Evolutionary conservation across 768 basidiomycete genomes (phyloP), one percentile per base, ranked within the genome.

Genomic region (Boletus pseudo-olivaceus): DNA sequence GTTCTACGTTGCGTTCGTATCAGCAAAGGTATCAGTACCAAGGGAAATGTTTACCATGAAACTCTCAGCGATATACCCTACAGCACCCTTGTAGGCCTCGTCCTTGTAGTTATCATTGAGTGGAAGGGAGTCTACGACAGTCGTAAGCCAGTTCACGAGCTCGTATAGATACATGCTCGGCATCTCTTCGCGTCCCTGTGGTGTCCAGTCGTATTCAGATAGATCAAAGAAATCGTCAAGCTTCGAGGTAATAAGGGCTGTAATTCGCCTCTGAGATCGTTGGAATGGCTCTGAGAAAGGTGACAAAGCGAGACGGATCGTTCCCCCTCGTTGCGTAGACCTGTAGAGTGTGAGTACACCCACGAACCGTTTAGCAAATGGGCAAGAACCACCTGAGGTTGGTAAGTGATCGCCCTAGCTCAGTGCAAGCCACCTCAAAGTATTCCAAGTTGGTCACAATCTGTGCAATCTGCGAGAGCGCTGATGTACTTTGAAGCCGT

Each of bases 161-260:
- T 98, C 96, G 67, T 93, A 88, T 3, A 98, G 78, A 71, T 98
- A 98, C 81, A 88, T 88, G 80, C 92, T 95, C 41, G 95, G 93
- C 34, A 83, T 83, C 54, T 81, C 78, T 66, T 90, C 87, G 33
- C 83, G 82, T 11, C 75, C 68, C 33, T 77, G 74, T 9, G 93
- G 89, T 34, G 87, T 88, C 94, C 94, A 98, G 63, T 95, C 86
- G 68, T 98, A 98, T 72, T 96, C 92, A 5, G 95, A 88, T 40
- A 96, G 78, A 55, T 93, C 97, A 68, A 97, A 96, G 75, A 96
- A 96, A 62, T 93, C 90, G 64, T 96, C 91, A 7, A 98, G 84
- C 67, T 99, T 98, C 20, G 89, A 88, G 8, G 84, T 82, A 63
- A 98, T 95, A 41, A 96, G 79, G 11, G 78, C 78, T 17, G 87